Percentiles rank a stretch among this genome's conserved stretches.
phyloP scores from a whole-genome alignment of 202 grass and related monocot species.

The Hordeum pubiflorum region DNA sequence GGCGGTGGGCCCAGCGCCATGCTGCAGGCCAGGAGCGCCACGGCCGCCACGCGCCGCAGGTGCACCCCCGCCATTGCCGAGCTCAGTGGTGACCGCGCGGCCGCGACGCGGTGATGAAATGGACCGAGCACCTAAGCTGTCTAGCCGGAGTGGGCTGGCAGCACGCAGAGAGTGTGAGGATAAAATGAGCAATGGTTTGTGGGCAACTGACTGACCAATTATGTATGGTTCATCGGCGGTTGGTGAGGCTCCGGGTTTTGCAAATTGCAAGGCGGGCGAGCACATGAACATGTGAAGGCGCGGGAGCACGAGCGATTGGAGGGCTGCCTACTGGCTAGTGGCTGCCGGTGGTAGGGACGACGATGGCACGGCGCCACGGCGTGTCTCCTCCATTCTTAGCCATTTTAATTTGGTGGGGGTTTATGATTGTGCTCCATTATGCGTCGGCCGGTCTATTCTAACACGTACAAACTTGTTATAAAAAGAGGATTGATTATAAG shows the following conservation, averaged over 20 bases:
- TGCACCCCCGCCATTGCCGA: conserved; percentile 14
- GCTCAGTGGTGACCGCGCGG: background rate
- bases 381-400: background rate
- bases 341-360: background rate
- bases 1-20: background rate
- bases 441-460: background rate
- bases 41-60: background rate
- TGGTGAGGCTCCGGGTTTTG: background rate
- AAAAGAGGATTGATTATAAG: background rate
- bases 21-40: background rate
- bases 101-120: background rate
- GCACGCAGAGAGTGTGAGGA: background rate
- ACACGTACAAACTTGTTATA: background rate
- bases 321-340: no score
- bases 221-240: background rate
- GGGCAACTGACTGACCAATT: background rate
- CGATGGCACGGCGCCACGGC: background rate
- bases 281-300: background rate
- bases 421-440: background rate
- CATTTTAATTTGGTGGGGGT: background rate
- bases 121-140: background rate
- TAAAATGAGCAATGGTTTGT: background rate
- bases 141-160: background rate
- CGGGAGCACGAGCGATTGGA: background rate
- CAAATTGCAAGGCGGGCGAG: background rate